These are phyloP conservation scores for Pestalotiopsis sp. DNA, from an alignment of 2,329 filamentous ascomycete species.

Conservation along the genomic window DNA sequence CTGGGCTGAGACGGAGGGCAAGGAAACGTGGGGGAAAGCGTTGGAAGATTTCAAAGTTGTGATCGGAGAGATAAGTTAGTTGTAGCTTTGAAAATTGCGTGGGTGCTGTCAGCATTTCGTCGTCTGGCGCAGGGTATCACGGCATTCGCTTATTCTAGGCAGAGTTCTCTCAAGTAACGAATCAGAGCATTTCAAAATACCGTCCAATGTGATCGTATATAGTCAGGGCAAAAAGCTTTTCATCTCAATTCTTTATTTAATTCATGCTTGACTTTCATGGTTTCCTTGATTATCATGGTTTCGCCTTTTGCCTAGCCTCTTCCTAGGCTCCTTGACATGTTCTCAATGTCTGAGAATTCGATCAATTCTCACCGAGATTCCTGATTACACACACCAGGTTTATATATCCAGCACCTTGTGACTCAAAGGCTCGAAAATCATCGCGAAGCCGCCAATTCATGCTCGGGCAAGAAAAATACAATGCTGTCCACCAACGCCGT, in stretches of 20 bases:
- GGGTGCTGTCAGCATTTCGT: not conserved
- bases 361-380: not conserved
- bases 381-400: not conserved
- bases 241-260: no score
- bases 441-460: not conserved
- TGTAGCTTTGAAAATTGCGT: not conserved
- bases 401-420: not conserved
- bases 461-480: conserved; percentile 1
- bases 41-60: conserved; percentile 46
- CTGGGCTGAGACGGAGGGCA: conserved; percentile 44
- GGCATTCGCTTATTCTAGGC: no score
- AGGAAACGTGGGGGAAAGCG: conserved; percentile 47
- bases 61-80: conserved; percentile 17
- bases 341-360: not conserved
- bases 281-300: not conserved
- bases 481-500: conserved; percentile 7
- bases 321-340: not conserved
- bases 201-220: no score
- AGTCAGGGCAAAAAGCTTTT: no score
- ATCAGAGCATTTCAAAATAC: no score
- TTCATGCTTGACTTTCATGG: no score
- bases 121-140: no score
- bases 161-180: no score
- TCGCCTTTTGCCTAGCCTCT: not conserved
- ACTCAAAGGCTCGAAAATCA: not conserved